phyloP scores from a whole-genome alignment of 352 stramenopile genomes.

The Globisporangium echinulatum region DNA sequence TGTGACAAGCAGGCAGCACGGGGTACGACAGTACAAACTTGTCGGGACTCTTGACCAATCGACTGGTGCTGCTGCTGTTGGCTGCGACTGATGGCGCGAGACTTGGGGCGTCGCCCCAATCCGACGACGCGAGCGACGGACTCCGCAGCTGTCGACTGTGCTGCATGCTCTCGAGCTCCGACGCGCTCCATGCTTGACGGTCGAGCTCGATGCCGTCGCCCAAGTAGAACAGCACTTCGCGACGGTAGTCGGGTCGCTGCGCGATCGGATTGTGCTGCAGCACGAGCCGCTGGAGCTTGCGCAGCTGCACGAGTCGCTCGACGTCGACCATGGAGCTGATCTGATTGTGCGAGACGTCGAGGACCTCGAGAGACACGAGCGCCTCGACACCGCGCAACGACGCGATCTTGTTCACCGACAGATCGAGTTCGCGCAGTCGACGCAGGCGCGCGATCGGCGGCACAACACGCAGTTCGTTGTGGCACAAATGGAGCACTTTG shows the following conservation, averaged over 20 bases:
- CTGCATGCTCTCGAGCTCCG: slow-evolving; percentile 72
- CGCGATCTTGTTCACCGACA: slow-evolving; percentile 60
- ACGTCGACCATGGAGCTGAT: slow-evolving; percentile 49
- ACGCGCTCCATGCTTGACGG: slow-evolving; percentile 41
- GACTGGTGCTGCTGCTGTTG: background rate
- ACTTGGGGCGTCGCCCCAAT: slow-evolving; percentile 8
- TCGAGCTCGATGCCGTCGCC: slow-evolving; percentile 63
- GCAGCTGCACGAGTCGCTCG: slow-evolving; percentile 39
- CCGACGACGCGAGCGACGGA: background rate
- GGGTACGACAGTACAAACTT: slow-evolving; percentile 45
- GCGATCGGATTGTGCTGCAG: slow-evolving; percentile 75
- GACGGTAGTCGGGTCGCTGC: slow-evolving; percentile 62
- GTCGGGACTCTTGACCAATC: background rate
- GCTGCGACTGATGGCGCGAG: background rate
- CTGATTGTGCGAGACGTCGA: slow-evolving; percentile 72
- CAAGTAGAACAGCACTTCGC: slow-evolving; percentile 78
- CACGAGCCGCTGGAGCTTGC: slow-evolving; percentile 33
- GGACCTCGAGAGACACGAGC: slow-evolving; percentile 31
- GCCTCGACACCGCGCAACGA: slow-evolving; percentile 47
- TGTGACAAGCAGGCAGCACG: slow-evolving; percentile 13
- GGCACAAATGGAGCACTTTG: slow-evolving; percentile 52
- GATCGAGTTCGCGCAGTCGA: slow-evolving; percentile 42
- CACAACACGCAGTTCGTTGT: slow-evolving; percentile 50
- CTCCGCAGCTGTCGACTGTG: slow-evolving; percentile 41
- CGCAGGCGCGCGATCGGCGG: slow-evolving; percentile 35